phyloP scores from a whole-genome alignment of 2,329 filamentous ascomycete genomes.

The Zalaria obscura region DNA sequence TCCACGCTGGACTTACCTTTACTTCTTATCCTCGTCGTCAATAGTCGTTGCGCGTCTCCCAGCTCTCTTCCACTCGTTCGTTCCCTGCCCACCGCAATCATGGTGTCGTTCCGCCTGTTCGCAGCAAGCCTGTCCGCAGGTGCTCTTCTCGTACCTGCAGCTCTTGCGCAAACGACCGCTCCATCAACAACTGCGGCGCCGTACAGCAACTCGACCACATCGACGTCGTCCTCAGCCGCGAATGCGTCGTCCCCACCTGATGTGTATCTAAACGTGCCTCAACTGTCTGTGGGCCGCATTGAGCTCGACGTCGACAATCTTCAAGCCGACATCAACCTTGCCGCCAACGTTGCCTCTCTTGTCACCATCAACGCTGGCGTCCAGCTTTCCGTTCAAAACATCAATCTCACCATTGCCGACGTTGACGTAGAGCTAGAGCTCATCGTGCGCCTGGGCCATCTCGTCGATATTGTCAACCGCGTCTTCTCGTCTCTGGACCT shows the following conservation, averaged over 20 bases:
- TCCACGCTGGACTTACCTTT: neutral
- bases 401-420: conserved; percentile 49
- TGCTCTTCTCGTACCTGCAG: neutral
- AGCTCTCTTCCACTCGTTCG: neutral
- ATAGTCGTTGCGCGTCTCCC: neutral
- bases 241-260: conserved; percentile 27
- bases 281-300: conserved; percentile 44
- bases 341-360: conserved; percentile 44
- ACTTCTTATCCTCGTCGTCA: neutral
- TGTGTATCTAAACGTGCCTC: conserved; percentile 43
- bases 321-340: conserved; percentile 44
- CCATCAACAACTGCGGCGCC: conserved; percentile 5
- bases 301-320: conserved; percentile 47
- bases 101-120: neutral
- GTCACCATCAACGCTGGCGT: conserved; percentile 39
- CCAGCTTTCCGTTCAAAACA: conserved; percentile 29
- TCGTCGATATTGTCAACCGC: conserved; percentile 47
- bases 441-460: conserved; percentile 43
- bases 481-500: conserved; percentile 45
- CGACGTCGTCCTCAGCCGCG: conserved; percentile 5
- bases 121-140: neutral
- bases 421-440: conserved; percentile 46
- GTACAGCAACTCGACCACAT: neutral
- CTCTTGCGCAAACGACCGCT: conserved; percentile 4
- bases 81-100: neutral